A percentile compares a stretch with the other conserved stretches of the same genome.
phyloP scores from a whole-genome alignment of 352 stramenopile species.

The Globisporangium viniferum region DNA sequence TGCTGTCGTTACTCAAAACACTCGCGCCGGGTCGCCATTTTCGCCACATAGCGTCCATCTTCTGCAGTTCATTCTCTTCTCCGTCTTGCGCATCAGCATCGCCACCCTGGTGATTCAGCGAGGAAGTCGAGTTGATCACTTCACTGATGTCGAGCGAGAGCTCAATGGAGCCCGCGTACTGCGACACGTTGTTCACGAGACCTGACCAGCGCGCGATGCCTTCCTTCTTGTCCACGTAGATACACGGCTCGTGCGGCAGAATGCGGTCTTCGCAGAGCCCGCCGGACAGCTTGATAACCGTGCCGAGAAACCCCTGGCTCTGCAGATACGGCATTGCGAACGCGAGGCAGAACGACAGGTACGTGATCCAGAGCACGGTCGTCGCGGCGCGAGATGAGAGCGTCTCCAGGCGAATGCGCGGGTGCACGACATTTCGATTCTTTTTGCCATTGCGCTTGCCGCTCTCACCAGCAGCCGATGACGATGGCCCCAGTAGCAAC shows the following conservation, averaged over 20 bases:
- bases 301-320: constrained; percentile 68
- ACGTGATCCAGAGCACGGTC: constrained; percentile 72
- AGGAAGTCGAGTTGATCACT: constrained; percentile 39
- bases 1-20: neutral
- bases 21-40: constrained; percentile 22
- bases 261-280: constrained; percentile 34
- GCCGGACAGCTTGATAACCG: constrained; percentile 54
- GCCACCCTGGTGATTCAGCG: neutral
- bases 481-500: constrained; percentile 10
- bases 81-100: neutral
- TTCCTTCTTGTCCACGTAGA: constrained; percentile 52
- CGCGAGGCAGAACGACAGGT: constrained; percentile 69
- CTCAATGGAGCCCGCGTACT: constrained; percentile 57
- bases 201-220: constrained; percentile 59
- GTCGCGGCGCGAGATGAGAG: constrained; percentile 70
- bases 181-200: constrained; percentile 70
- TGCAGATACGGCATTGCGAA: constrained; percentile 73
- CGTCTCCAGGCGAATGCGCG: constrained; percentile 78
- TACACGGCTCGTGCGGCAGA: constrained; percentile 46
- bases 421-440: constrained; percentile 16
- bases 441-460: constrained; percentile 18
- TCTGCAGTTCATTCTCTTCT: constrained; percentile 24
- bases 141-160: constrained; percentile 50
- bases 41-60: constrained; percentile 25
- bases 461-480: neutral